Evolutionary conservation across 371 early-diverging fungal genomes (phyloP), one percentile per base, ranked within the genome.

Genomic region (Actinomortierella ambigua): DNA sequence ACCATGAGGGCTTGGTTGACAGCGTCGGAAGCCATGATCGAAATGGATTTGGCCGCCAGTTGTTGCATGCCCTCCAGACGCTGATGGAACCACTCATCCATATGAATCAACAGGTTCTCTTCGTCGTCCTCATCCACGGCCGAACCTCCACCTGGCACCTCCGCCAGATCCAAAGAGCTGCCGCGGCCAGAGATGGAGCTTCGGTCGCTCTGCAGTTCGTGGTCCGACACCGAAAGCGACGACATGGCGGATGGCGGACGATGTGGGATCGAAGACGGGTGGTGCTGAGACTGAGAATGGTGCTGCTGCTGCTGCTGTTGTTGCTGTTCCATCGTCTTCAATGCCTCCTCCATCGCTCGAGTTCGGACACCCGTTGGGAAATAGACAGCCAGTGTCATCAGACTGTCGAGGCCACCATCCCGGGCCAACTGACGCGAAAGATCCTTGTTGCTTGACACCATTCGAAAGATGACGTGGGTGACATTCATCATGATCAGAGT

Each of bases 351-450:
- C 55, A 51, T 62, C 13, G 67, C 75, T 18, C 67, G 75, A 0
- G 75, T 56, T 23, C 75, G 75, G 1, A 66, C 68, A 4, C 63
- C 75, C 2, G 63, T 42, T 1, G 75, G 75, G 40, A 73, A 73
- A 41, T 73, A 73, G 0, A 73, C 67, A 48, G 61, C 63, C n/a
- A 73, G 63, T 18, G 53, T 51, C 64, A 73, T 73, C 50, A 73
- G 42, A 18, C 59, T 40, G 26, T 67, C 75, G 14, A 73, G 26
- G 6, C 67, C 75, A 0, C 75, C 75, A 4, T 73, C 75, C 40
- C 41, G 40, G 34, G 54, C 75, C 20, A 73, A 46, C 29, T 67
- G 75, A 26, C 48, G 8, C 22, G 8, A n/a, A 40, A 42, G 42
- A 26, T 5, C 60, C 75, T 60, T 73, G 66, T 67, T 62, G 55